Evolutionary conservation across 176 grass and related monocot species (phyloP).

Genomic region (Calamus simplicifolius): DNA sequence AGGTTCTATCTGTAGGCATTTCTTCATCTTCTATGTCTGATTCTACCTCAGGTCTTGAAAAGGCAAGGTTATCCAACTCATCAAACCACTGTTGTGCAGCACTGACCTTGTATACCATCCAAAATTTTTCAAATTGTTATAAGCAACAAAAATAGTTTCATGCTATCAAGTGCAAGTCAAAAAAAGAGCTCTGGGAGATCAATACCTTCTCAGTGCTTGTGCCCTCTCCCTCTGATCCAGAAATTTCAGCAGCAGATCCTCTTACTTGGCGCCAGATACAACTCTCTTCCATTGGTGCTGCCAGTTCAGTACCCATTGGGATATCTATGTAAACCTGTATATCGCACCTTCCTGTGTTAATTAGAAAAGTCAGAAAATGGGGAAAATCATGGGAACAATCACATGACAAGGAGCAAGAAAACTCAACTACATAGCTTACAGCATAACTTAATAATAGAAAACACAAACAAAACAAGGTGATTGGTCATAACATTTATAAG

Average conservation of each 20-base stretch:
- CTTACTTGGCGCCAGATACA: conserved; percentile 67
- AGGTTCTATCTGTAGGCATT: conserved; percentile 19
- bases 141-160: too few relatives aligned
- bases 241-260: conserved; percentile 72
- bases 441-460: too few relatives aligned
- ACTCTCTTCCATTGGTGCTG: conserved; percentile 43
- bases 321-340: conserved; percentile 54
- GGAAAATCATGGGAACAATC: conserved; percentile 6
- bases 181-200: neutral
- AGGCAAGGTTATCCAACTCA: conserved; percentile 91
- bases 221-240: conserved; percentile 24
- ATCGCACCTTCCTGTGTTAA: conserved; percentile 57
- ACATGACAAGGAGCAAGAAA: neutral
- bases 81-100: conserved; percentile 87
- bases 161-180: neutral
- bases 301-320: conserved; percentile 66
- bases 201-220: conserved; percentile 47
- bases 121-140: neutral
- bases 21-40: conserved; percentile 13
- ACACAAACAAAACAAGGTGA: too few relatives aligned
- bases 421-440: too few relatives aligned
- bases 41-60: conserved; percentile 44
- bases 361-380: conserved; percentile 9
- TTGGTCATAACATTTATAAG: too few relatives aligned
- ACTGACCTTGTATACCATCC: conserved; percentile 39